Evolutionary conservation across 257 asterid genomes (phyloP), one percentile per base, ranked within the genome.

Genomic region (Henckelia pumila): DNA sequence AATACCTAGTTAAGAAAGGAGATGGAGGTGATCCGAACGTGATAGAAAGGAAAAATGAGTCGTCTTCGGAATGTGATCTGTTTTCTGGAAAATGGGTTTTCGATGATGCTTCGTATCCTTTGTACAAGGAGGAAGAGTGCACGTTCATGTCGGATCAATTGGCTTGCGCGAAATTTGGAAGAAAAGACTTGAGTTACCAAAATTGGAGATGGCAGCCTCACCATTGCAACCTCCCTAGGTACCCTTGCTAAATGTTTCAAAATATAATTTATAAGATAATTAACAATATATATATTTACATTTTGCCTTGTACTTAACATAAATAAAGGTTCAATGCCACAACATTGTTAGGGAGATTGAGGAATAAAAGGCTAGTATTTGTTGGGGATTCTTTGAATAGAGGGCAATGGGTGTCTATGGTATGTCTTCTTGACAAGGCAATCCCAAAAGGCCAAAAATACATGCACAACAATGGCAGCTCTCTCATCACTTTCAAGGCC

Each of bases 251-350:
- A 9, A 6, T 30, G 35, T 35, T 10, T 35, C 14, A 8, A 35
- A 35, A 35, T 35, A 35, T n/a, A n/a, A n/a, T 35, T 35, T 35
- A 35, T 10, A 35, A 8, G 16, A 8, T 35, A 13, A 35, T 35
- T 9, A 10, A 35, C n/a, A n/a, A n/a, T n/a, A n/a, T n/a, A n/a
- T n/a, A n/a, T n/a, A n/a, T n/a, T n/a, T n/a, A n/a, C n/a, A n/a
- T n/a, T n/a, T n/a, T n/a, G n/a, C n/a, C n/a, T n/a, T n/a, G n/a
- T n/a, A n/a, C n/a, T n/a, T n/a, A n/a, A n/a, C n/a, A n/a, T n/a
- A n/a, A n/a, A n/a, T n/a, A n/a, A n/a, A n/a, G 98, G 96, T 91
- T 89, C 84, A 87, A 92, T 81, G 96, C 93, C 60, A 86, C 84
- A 67, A 85, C 79, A 64, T 67, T 92, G 16, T 56, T 92, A 61